Percentiles rank a stretch among this genome's conserved stretches.
These are phyloP conservation scores for Acanthamoeba castellanii DNA, from an alignment of 208 protist genomes.

Conservation along the genomic window DNA sequence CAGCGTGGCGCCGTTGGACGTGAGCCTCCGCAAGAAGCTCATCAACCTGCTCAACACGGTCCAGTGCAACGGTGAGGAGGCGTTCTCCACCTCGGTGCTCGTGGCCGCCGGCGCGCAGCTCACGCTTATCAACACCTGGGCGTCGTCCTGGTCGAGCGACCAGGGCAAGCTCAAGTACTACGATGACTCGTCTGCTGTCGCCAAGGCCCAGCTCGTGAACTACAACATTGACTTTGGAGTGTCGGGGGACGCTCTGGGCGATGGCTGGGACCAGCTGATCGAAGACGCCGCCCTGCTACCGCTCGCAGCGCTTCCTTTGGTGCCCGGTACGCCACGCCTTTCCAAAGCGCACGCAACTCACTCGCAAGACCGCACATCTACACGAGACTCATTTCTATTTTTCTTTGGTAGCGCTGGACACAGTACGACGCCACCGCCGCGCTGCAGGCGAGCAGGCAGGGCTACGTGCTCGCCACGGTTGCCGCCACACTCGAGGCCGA, in stretches of 20 bases:
- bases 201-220: neutral
- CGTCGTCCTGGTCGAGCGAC: neutral
- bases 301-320: neutral
- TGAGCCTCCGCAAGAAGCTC: constrained; percentile 45
- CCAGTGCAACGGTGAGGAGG: neutral
- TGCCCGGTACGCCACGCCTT: neutral
- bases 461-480: constrained; percentile 25
- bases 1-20: neutral
- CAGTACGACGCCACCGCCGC: neutral
- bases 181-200: neutral
- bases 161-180: neutral
- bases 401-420: neutral
- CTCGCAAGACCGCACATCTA: neutral
- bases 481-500: neutral
- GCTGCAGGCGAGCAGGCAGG: neutral
- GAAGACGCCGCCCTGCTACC: constrained; percentile 8
- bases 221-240: constrained; percentile 25
- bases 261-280: neutral
- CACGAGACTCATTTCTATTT: neutral
- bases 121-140: constrained; percentile 24
- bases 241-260: neutral
- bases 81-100: constrained; percentile 4
- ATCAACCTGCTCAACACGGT: constrained; percentile 21
- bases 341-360: no score
- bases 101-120: constrained; percentile 26